These are phyloP conservation scores for Bothia castanella DNA, from an alignment of 1,284 basidiomycete genomes.

Conservation along the genomic window DNA sequence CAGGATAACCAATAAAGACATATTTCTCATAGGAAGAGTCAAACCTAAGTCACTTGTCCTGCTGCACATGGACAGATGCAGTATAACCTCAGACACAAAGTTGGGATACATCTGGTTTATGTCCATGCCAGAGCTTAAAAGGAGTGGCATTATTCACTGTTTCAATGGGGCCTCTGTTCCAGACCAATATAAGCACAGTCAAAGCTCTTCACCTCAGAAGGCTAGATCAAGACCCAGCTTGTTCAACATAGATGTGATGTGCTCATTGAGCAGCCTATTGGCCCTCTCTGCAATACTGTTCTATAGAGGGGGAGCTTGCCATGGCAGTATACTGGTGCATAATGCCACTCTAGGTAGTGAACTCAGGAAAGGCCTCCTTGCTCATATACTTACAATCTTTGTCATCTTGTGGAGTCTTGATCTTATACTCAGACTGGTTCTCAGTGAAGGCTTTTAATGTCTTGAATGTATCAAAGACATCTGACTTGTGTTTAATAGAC, in stretches of 20 bases:
- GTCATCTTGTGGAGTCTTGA: slow-evolving; percentile 32
- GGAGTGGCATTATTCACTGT: slow-evolving; percentile 5
- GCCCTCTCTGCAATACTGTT: slow-evolving; percentile 18
- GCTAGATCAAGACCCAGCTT: slow-evolving; percentile 4
- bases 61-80: slow-evolving; percentile 34
- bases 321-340: slow-evolving; percentile 17
- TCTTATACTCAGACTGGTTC: slow-evolving; percentile 12
- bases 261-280: slow-evolving; percentile 9
- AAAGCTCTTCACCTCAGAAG: slow-evolving; percentile 1
- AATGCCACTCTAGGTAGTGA: slow-evolving; percentile 20
- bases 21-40: slow-evolving; percentile 33
- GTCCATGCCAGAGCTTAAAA: slow-evolving; percentile 18
- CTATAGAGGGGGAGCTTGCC: slow-evolving; percentile 19
- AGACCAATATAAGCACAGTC: not conserved
- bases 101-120: slow-evolving; percentile 29
- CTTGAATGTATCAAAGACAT: not conserved
- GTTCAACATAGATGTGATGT: slow-evolving; percentile 9
- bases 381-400: slow-evolving; percentile 32
- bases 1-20: slow-evolving; percentile 37
- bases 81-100: slow-evolving; percentile 26
- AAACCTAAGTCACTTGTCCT: slow-evolving; percentile 24
- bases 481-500: not conserved
- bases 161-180: not conserved
- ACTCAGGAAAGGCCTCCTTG: slow-evolving; percentile 21
- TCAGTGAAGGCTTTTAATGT: slow-evolving; percentile 9